Evolutionary conservation across 345 rosid genomes (phyloP).

Genomic region (Salix purpurea): DNA sequence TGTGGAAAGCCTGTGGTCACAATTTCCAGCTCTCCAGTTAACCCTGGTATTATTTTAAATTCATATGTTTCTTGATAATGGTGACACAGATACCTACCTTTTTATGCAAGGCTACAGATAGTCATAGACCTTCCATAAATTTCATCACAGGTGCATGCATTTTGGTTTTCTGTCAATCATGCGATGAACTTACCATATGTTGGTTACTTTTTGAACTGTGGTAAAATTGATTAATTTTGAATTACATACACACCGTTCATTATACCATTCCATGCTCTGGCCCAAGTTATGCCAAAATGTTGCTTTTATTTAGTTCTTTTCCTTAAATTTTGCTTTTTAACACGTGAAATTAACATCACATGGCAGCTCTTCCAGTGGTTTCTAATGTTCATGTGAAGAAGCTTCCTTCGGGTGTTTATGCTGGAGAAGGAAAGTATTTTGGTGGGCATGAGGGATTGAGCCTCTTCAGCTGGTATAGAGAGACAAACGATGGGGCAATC

Average conservation of each 20-base stretch:
- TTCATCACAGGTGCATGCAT: not conserved
- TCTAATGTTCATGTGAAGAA: conserved; percentile 61
- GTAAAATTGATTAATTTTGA: not conserved
- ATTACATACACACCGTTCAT: not conserved
- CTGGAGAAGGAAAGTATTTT: conserved; percentile 89
- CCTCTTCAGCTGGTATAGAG: conserved; percentile 93
- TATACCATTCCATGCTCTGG: not conserved
- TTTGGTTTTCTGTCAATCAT: not conserved
- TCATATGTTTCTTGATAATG: not conserved
- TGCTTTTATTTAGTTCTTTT: not conserved
- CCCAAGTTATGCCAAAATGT: not conserved
- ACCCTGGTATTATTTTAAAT: conserved; percentile 53
- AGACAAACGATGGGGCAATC: conserved; percentile 62
- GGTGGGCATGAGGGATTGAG: conserved; percentile 92
- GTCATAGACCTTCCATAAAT: not conserved
- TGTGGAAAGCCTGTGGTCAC: conserved; percentile 75
- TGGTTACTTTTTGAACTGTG: not conserved
- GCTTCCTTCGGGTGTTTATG: conserved; percentile 53
- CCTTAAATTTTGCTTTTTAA: conserved; percentile 17
- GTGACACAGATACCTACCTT: not conserved
- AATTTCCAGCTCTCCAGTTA: conserved; percentile 63
- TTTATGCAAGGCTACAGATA: not conserved
- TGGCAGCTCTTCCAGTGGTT: conserved; percentile 75
- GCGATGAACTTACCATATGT: not conserved
- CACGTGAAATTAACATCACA: conserved; percentile 17